Conservation (phyloP, 768 basidiomycete species). For the Phlegmacium glaucopus region DNA sequence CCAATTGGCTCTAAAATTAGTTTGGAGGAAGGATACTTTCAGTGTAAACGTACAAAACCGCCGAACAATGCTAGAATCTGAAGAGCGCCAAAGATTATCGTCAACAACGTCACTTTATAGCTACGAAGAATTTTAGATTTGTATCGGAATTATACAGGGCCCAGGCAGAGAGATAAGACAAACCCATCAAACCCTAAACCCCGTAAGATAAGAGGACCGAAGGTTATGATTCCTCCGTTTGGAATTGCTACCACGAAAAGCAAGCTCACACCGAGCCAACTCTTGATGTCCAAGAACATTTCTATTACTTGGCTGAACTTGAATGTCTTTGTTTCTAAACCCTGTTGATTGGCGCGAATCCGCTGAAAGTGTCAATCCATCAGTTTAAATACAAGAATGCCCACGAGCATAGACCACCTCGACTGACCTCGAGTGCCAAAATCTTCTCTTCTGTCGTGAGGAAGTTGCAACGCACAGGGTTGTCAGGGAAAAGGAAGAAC, state of each 20-base stretch:
- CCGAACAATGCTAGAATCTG: constrained; percentile 22
- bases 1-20: not conserved
- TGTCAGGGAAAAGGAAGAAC: constrained; percentile 31
- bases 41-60: constrained; percentile 22
- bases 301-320: constrained; percentile 27
- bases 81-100: constrained; percentile 27
- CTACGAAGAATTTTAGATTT: constrained; percentile 9
- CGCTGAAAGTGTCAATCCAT: constrained; percentile 13
- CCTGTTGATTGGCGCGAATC: constrained; percentile 33
- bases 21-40: not conserved
- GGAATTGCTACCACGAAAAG: constrained; percentile 22
- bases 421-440: constrained; percentile 26
- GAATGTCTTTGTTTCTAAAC: constrained; percentile 29
- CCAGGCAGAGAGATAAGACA: not conserved
- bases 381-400: not conserved
- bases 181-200: constrained; percentile 32
- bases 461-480: constrained; percentile 28
- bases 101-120: constrained; percentile 27
- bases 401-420: not conserved
- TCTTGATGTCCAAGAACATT: constrained; percentile 30
- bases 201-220: constrained; percentile 29
- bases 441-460: constrained; percentile 28
- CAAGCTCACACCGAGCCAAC: constrained; percentile 31
- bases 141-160: not conserved
- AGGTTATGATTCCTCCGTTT: constrained; percentile 19